These are phyloP conservation scores for Rhizoctonia solani DNA, from an alignment of 1,284 basidiomycete species.

Conservation along the genomic window DNA sequence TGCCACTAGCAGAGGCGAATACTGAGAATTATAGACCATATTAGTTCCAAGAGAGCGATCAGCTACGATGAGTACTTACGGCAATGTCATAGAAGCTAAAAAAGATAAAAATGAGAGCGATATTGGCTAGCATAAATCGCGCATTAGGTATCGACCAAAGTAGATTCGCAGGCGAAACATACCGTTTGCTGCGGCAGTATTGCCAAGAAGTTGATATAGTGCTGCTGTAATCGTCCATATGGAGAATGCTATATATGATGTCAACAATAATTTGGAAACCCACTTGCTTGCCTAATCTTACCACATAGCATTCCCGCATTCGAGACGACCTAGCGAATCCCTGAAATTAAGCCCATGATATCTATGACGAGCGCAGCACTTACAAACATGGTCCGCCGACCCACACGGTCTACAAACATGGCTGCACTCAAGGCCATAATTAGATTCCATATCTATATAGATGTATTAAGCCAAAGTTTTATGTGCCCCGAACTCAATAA, in stretches of 20 bases:
- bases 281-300: slow-evolving; percentile 40
- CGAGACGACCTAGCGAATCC: slow-evolving; percentile 47
- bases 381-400: slow-evolving; percentile 66
- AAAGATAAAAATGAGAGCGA: slow-evolving; percentile 72
- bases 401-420: slow-evolving; percentile 61
- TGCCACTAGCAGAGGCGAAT: slow-evolving; percentile 45
- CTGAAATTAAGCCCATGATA: not conserved
- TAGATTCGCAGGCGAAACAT: not conserved
- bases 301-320: slow-evolving; percentile 66
- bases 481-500: not conserved
- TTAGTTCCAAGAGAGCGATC: not conserved
- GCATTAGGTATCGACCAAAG: not conserved
- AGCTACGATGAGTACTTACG: slow-evolving; percentile 44
- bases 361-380: not conserved
- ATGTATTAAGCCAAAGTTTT: slow-evolving; percentile 39
- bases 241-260: slow-evolving; percentile 31
- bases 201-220: slow-evolving; percentile 27
- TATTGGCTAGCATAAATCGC: slow-evolving; percentile 36
- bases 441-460: slow-evolving; percentile 57
- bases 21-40: not conserved
- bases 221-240: slow-evolving; percentile 37
- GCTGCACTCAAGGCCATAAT: slow-evolving; percentile 52
- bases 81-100: slow-evolving; percentile 70
- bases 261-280: not conserved
- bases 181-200: slow-evolving; percentile 36